Evolutionary conservation across 768 basidiomycete species (phyloP).

Genomic region (Auricularia sp.): DNA sequence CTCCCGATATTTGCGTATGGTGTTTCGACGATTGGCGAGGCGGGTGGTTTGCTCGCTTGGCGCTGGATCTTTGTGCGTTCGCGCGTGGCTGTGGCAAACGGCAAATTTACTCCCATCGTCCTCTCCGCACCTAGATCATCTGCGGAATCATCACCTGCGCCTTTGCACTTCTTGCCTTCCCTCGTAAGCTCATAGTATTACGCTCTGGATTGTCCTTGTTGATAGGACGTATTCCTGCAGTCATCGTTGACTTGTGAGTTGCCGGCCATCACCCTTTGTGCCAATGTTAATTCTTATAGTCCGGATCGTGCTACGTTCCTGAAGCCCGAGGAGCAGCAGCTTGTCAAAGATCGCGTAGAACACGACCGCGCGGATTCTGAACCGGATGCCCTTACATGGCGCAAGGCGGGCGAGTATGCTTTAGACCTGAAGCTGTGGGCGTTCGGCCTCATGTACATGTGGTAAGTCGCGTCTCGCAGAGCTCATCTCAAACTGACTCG

Average conservation of each 20-base stretch:
- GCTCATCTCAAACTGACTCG: background rate
- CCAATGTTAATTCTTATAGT: background rate
- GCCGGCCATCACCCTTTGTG: background rate
- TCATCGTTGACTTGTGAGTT: slow-evolving; percentile 19
- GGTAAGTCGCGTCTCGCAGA: background rate
- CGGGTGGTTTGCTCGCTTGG: slow-evolving; percentile 17
- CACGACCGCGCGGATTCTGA: slow-evolving; percentile 19
- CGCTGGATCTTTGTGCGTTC: slow-evolving; percentile 18
- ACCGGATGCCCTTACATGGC: slow-evolving; percentile 15
- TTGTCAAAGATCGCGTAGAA: slow-evolving; percentile 16
- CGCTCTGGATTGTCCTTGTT: no score
- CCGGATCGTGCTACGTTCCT: slow-evolving; percentile 22
- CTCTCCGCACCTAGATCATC: slow-evolving; percentile 6
- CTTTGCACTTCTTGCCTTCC: slow-evolving; percentile 11
- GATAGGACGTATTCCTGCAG: background rate
- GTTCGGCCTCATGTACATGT: slow-evolving; percentile 17
- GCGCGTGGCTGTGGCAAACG: background rate
- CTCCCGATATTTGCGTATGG: slow-evolving; percentile 11
- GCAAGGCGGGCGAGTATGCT: slow-evolving; percentile 13
- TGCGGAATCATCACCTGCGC: slow-evolving; percentile 13
- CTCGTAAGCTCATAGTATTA: background rate
- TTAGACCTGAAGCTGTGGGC: slow-evolving; percentile 19
- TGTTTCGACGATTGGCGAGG: slow-evolving; percentile 7
- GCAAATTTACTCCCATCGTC: background rate
- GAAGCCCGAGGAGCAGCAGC: slow-evolving; percentile 14